Evolutionary conservation across 108 stramenopile genomes (phyloP).

Genomic region (Aureococcus anophagefferens): DNA sequence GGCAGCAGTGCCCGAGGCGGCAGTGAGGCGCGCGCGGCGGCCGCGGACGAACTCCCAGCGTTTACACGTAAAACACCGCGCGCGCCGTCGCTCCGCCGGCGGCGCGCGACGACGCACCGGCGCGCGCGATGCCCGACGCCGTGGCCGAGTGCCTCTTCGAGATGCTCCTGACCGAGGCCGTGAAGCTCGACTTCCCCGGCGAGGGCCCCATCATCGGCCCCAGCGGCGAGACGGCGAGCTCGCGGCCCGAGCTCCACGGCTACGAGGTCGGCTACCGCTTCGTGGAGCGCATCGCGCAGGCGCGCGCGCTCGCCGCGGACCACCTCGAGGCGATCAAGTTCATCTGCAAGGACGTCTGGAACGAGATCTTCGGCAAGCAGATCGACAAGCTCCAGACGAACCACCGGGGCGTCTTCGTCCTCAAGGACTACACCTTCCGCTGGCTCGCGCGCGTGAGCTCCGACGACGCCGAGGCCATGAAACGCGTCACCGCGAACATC

Average conservation of each 20-base stretch:
- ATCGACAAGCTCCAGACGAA: slow-evolving; percentile 91
- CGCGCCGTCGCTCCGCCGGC: too few relatives aligned
- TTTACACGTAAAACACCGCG: too few relatives aligned
- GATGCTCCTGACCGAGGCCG: too few relatives aligned
- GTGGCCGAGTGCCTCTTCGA: too few relatives aligned
- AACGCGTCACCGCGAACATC: slow-evolving; percentile 1
- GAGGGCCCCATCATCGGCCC: too few relatives aligned
- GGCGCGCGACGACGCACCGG: too few relatives aligned
- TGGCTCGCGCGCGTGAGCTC: slow-evolving; percentile 16
- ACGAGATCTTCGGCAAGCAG: slow-evolving; percentile 78
- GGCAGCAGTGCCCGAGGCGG: too few relatives aligned
- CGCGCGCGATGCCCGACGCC: too few relatives aligned
- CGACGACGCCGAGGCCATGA: slow-evolving; percentile 7
- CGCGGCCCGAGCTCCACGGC: slow-evolving; percentile 92
- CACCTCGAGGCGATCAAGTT: slow-evolving; percentile 84
- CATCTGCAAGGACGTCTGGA: slow-evolving; percentile 88
- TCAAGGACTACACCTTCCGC: slow-evolving; percentile 52
- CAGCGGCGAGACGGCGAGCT: too few relatives aligned
- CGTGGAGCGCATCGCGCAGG: slow-evolving; percentile 69
- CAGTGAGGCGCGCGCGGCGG: too few relatives aligned
- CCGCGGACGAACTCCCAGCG: too few relatives aligned
- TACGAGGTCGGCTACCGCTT: slow-evolving; percentile 76
- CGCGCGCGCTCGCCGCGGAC: slow-evolving; percentile 1
- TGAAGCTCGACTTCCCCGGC: too few relatives aligned
- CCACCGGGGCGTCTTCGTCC: slow-evolving; percentile 82